Percentiles rank a stretch among this genome's conserved stretches.
phyloP scores from a whole-genome alignment of 2,329 filamentous ascomycete genomes.

The Cercospora zeae-maydis region DNA sequence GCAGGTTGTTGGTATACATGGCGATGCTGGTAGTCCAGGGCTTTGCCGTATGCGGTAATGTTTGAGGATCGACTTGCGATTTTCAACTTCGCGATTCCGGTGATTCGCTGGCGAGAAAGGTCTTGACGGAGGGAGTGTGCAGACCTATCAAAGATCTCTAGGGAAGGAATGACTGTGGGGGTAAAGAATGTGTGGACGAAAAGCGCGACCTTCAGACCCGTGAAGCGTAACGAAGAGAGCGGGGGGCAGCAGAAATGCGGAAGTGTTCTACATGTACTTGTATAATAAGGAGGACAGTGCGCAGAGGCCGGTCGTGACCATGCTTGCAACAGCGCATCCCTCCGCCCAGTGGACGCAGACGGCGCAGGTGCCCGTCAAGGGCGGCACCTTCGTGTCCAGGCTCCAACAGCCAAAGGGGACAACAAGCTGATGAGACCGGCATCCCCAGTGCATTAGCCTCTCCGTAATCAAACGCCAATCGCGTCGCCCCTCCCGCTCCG shows the following conservation, averaged over 20 bases:
- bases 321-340: constrained; percentile 8
- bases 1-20: constrained; percentile 34
- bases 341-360: constrained; percentile 7
- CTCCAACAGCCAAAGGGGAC: constrained; percentile 10
- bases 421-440: constrained; percentile 1
- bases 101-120: constrained; percentile 10
- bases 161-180: constrained; percentile 22
- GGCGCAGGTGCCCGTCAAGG: constrained; percentile 15
- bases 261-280: constrained; percentile 18
- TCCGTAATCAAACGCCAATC: constrained; percentile 17
- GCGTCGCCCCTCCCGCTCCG: constrained; percentile 12
- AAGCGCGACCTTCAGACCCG: constrained; percentile 26
- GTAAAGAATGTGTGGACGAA: constrained; percentile 27
- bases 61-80: constrained; percentile 25
- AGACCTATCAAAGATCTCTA: constrained; percentile 30
- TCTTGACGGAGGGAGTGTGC: constrained; percentile 22
- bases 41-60: constrained; percentile 16
- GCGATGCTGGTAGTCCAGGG: constrained; percentile 12
- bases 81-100: not conserved
- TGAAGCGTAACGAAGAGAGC: constrained; percentile 22
- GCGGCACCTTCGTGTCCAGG: constrained; percentile 6
- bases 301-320: constrained; percentile 8
- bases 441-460: constrained; percentile 13
- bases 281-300: constrained; percentile 5
- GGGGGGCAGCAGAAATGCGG: constrained; percentile 12